phyloP scores from a whole-genome alignment of 768 basidiomycete genomes.

The Tremella yokohamensis region DNA sequence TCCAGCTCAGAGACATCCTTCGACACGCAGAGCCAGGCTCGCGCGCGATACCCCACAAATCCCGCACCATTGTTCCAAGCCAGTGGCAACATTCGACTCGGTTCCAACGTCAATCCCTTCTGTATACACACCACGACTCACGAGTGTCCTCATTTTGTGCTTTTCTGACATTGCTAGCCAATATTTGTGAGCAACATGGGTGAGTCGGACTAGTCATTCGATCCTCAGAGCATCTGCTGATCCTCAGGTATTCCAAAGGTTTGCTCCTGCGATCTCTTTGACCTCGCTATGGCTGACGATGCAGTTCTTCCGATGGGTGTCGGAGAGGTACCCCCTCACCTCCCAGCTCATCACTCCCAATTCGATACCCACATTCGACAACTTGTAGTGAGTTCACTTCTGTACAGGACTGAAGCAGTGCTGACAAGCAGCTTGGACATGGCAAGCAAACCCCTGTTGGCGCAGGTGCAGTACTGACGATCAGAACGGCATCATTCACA shows the following conservation, averaged over 20 bases:
- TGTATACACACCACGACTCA: too few relatives aligned
- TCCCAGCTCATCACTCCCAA: slow-evolving; percentile 97
- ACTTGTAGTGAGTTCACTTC: slow-evolving; percentile 51
- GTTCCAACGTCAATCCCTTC: too few relatives aligned
- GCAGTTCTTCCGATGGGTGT: slow-evolving; percentile 95
- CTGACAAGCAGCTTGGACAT: slow-evolving; percentile 19
- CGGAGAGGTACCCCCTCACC: slow-evolving; percentile 97
- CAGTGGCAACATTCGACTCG: too few relatives aligned
- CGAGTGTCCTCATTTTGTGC: too few relatives aligned
- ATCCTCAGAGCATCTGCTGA: neutral
- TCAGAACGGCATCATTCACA: slow-evolving; percentile 56
- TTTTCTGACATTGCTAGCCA: neutral
- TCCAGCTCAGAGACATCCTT: too few relatives aligned
- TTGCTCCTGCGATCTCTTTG: slow-evolving; percentile 2
- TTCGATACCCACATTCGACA: slow-evolving; percentile 93
- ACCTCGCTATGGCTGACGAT: slow-evolving; percentile 5
- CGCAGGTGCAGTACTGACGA: neutral
- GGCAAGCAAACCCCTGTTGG: slow-evolving; percentile 9
- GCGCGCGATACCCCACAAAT: too few relatives aligned
- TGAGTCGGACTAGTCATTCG: neutral
- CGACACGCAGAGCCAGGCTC: too few relatives aligned
- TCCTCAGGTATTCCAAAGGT: slow-evolving; percentile 31
- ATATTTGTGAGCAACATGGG: slow-evolving; percentile 18
- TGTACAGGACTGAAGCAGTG: neutral
- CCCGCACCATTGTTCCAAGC: too few relatives aligned